Base-by-base conservation (phyloP, 148 eudicot genomes). In the Fagopyrum tataricum region DNA sequence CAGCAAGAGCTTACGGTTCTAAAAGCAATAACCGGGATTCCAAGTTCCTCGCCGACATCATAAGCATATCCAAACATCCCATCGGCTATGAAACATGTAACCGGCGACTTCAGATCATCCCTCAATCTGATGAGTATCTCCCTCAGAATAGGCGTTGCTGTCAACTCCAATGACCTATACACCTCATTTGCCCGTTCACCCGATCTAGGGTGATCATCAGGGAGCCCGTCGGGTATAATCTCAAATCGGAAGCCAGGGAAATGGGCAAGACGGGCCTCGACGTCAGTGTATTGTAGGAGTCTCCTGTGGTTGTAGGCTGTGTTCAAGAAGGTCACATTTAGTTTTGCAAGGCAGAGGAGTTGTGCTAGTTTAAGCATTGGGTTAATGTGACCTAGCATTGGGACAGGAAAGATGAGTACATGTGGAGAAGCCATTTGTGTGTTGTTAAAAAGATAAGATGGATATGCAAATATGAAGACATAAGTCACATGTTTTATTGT, bases 351-450 rank as follows among this genome's bases (percentile, higher is more conserved):
- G 75, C 83, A 77, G 18, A 82, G 44, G 39, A 82, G 82, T 62
- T 82, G 72, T 31, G 85, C 85, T 20, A 80, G 76, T 56, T 73
- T 79, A 58, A 82, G 78, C 85, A 77, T 80, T 26, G 84, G 72
- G 71, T 70, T 72, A 14, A 81, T 55, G 21, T 81, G 76, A 46
- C 84, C 80, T 72, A 77, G 80, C 15, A 72, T 6, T 17, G 81
- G 82, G 6, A 79, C 46, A 24, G 81, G 84, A 37, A 81, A 81
- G 68, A 81, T 78, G 18, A 81, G 74, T 0, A 81, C 78, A 75
- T 81, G 77, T 3, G 77, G 84, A 75, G 72, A 43, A 43, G 72
- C 11, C 37, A 31, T 31, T 31, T 31, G n/a, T n/a, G n/a, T n/a
- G n/a, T n/a, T n/a, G 37, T 31, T 31, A 31, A 3, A 31, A 31